Conservation (phyloP, 148 eudicot genomes). For the Silene latifolia region DNA sequence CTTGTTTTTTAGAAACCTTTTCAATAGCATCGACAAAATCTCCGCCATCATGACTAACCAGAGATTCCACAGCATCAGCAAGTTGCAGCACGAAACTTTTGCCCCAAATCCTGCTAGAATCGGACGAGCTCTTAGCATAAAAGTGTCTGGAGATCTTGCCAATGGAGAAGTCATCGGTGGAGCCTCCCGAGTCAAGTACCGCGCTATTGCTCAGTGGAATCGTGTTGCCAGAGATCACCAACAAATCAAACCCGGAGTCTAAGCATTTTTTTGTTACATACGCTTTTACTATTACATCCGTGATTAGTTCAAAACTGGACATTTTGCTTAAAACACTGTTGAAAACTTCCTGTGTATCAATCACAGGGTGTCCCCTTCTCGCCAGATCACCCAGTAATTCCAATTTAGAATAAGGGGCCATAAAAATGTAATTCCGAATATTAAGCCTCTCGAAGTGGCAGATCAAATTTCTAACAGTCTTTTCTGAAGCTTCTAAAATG, state of each 20-base stretch:
- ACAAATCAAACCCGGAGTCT: slow-evolving; percentile 53
- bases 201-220: slow-evolving; percentile 39
- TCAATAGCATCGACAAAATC: slow-evolving; percentile 36
- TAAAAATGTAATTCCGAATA: slow-evolving; percentile 58
- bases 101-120: slow-evolving; percentile 48
- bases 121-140: slow-evolving; percentile 46
- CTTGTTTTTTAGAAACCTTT: slow-evolving; percentile 36
- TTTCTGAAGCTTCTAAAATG: slow-evolving; percentile 38
- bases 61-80: slow-evolving; percentile 27
- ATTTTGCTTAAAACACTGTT: slow-evolving; percentile 34
- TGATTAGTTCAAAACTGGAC: slow-evolving; percentile 31
- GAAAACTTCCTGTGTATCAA: slow-evolving; percentile 43
- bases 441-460: slow-evolving; percentile 82
- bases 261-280: slow-evolving; percentile 47
- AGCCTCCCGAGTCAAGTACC: slow-evolving; percentile 31
- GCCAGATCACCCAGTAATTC: slow-evolving; percentile 59
- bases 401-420: slow-evolving; percentile 51
- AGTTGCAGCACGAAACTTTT: slow-evolving; percentile 29
- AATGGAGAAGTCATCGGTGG: slow-evolving; percentile 37
- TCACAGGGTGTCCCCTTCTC: slow-evolving; percentile 84
- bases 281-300: slow-evolving; percentile 49
- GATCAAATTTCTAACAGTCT: slow-evolving; percentile 51
- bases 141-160: slow-evolving; percentile 41
- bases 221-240: slow-evolving; percentile 55
- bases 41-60: slow-evolving; percentile 13